Evolutionary conservation across 73 alveolate species (phyloP).

Genomic region (Symbiodinium natans): DNA sequence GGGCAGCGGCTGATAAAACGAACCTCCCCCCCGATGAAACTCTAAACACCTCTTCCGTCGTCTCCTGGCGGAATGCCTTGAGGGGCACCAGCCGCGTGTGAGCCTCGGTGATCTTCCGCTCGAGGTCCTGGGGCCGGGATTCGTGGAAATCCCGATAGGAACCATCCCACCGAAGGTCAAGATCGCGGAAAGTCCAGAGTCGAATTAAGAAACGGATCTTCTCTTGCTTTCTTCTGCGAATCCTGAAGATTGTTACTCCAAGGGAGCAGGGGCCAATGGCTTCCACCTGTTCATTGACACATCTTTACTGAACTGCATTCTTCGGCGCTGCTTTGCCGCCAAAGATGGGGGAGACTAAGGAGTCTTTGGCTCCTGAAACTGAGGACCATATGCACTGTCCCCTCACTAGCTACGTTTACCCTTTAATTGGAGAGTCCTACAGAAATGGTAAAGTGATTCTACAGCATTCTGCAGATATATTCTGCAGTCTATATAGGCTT

Average conservation of each 20-base stretch:
- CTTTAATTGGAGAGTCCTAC: not conserved
- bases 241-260: not conserved
- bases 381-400: not conserved
- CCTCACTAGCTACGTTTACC: not conserved
- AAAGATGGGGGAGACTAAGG: not conserved
- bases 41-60: not conserved
- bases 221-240: no score
- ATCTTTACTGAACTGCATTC: not conserved
- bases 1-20: not conserved
- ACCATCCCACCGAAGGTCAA: no score
- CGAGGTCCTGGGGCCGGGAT: conserved; percentile 1
- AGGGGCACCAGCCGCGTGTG: conserved; percentile 34
- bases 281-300: not conserved
- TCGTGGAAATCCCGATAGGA: no score
- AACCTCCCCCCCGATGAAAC: not conserved
- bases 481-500: no score
- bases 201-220: no score
- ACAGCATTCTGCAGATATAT: no score
- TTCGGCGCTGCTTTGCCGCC: not conserved
- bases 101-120: conserved; percentile 25
- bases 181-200: no score
- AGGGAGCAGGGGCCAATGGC: not conserved
- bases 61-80: conserved; percentile 56
- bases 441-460: not conserved
- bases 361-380: not conserved